A percentile compares a stretch with the other conserved stretches of the same genome.
Evolutionary conservation across 345 rosid species (phyloP).

Genomic region (Pistacia integerrima): DNA sequence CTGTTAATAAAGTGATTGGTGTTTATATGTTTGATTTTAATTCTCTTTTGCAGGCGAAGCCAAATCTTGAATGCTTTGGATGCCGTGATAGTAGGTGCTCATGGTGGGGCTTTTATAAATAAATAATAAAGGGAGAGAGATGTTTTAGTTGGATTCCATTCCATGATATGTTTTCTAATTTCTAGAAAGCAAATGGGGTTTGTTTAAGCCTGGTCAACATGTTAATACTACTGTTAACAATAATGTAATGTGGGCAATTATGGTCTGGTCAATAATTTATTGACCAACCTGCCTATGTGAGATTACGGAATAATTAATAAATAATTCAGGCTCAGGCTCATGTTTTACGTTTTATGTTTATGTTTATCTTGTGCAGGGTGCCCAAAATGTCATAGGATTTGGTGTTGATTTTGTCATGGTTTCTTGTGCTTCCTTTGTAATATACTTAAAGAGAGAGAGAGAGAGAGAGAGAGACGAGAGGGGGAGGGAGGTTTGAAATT

Average conservation of each 20-base stretch:
- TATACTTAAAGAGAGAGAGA: no score
- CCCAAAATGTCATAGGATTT: conserved; percentile 21
- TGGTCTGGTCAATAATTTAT: conserved; percentile 24
- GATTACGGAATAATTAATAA: conserved; percentile 18
- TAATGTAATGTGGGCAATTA: not conserved
- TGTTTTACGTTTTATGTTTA: no score
- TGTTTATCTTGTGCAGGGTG: conserved; percentile 14
- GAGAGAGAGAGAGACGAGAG: not conserved
- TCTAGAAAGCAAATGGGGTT: no score
- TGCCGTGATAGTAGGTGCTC: conserved; percentile 2
- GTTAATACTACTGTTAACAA: not conserved
- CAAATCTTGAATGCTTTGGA: conserved; percentile 9
- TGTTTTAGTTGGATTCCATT: conserved; percentile 6
- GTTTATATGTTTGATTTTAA: not conserved
- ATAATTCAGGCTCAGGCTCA: not conserved
- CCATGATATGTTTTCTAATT: not conserved
- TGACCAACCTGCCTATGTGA: not conserved
- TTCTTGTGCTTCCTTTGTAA: conserved; percentile 11
- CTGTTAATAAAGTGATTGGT: not conserved
- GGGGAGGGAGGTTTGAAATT: conserved; percentile 8
- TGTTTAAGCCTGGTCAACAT: conserved; percentile 1
- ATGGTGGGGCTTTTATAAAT: conserved; percentile 13
- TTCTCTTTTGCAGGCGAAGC: conserved; percentile 11
- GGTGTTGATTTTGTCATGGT: conserved; percentile 20
- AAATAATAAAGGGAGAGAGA: not conserved